Conservation (phyloP, 805 yeast genomes). For the Candida tibetensis region DNA sequence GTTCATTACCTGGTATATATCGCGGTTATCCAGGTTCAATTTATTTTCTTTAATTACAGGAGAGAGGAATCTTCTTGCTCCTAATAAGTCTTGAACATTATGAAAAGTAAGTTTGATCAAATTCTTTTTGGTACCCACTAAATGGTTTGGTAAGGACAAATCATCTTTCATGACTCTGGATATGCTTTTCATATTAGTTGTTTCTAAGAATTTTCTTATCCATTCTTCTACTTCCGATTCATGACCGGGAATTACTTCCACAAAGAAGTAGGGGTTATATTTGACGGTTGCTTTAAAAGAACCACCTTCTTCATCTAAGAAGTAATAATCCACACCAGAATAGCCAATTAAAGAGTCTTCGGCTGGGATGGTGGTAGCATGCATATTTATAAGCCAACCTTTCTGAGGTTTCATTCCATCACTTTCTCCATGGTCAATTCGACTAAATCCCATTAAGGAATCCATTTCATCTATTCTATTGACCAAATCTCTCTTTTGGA, state of each 20-base stretch:
- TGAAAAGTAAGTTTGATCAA: conserved; percentile 70
- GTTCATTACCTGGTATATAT: conserved; percentile 61
- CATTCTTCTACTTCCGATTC: conserved; percentile 85
- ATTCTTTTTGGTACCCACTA: conserved; percentile 67
- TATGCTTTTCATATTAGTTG: conserved; percentile 51
- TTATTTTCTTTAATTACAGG: conserved; percentile 74
- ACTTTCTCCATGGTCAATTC: conserved; percentile 68
- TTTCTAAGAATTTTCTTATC: conserved; percentile 64
- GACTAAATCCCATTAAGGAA: conserved; percentile 81
- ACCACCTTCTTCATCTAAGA: conserved; percentile 95
- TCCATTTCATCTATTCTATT: conserved; percentile 69
- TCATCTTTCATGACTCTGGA: conserved; percentile 70
- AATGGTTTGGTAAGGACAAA: conserved; percentile 77
- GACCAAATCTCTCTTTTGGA: conserved; percentile 51
- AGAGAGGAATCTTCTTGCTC: conserved; percentile 64
- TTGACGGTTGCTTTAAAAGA: conserved; percentile 81
- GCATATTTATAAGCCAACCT: conserved; percentile 97
- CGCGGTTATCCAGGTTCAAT: conserved; percentile 57
- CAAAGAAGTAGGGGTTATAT: conserved; percentile 83
- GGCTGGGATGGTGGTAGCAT: conserved; percentile 69
- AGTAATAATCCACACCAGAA: conserved; percentile 92
- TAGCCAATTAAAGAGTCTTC: conserved; percentile 56
- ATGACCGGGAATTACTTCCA: conserved; percentile 58
- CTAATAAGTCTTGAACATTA: conserved; percentile 68
- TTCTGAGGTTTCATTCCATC: conserved; percentile 46